Evolutionary conservation across 208 protist genomes (phyloP).

Genomic region (Leishmania martiniquensis): DNA sequence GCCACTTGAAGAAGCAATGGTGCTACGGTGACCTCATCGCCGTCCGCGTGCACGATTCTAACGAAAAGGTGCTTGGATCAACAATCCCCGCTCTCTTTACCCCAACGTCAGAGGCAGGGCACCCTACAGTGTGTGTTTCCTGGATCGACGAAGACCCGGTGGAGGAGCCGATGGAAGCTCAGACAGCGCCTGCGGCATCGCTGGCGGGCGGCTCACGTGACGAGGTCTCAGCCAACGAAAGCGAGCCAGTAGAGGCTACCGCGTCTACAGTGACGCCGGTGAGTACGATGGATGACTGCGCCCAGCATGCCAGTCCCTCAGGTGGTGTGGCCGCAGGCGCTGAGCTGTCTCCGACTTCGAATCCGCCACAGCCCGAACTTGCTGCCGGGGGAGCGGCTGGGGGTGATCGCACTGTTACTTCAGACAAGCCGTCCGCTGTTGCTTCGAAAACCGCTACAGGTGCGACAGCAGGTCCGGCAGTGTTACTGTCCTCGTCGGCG

Average conservation of each 20-base stretch:
- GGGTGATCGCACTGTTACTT: neutral
- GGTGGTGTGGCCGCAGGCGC: neutral
- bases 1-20: slow-evolving; percentile 50
- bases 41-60: slow-evolving; percentile 43
- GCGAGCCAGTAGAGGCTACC: neutral
- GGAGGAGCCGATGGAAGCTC: slow-evolving; percentile 1
- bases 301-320: neutral
- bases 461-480: neutral
- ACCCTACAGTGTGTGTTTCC: slow-evolving; percentile 31
- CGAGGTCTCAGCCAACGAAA: neutral
- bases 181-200: neutral
- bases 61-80: slow-evolving; percentile 44
- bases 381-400: neutral
- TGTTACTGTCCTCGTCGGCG: neutral
- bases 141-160: slow-evolving; percentile 41
- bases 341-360: neutral
- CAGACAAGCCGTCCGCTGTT: neutral
- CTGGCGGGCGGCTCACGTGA: neutral
- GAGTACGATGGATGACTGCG: neutral
- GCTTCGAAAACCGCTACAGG: neutral
- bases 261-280: neutral
- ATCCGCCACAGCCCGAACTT: neutral
- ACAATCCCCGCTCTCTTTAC: slow-evolving; percentile 44
- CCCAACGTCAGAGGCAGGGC: slow-evolving; percentile 7
- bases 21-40: slow-evolving; percentile 36